A percentile compares a stretch with the other conserved stretches of the same genome.
Evolutionary conservation across 2,329 filamentous ascomycete species (phyloP).

Genomic region (Cladophialophora immunda): DNA sequence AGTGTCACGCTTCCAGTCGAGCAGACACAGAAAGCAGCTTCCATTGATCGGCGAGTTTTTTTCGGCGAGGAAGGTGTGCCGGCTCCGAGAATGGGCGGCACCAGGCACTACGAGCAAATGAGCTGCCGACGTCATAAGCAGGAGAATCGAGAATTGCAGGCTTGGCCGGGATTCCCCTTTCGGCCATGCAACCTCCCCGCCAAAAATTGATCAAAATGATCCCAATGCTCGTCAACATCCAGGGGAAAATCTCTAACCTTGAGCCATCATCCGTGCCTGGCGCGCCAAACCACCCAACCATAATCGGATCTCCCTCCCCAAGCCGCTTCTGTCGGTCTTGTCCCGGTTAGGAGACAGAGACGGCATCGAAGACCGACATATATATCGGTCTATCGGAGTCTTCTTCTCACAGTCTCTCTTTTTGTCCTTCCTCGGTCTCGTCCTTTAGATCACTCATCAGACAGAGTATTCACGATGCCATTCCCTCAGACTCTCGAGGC

Average conservation of each 20-base stretch:
- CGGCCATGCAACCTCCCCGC: constrained; percentile 7
- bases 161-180: constrained; percentile 20
- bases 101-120: neutral
- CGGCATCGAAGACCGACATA: neutral
- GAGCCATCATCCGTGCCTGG: neutral
- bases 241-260: neutral
- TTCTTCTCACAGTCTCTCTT: neutral
- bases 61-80: constrained; percentile 22
- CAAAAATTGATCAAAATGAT: neutral
- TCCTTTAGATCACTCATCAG: neutral
- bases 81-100: neutral
- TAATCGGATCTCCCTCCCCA: neutral
- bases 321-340: neutral
- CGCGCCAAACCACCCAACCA: neutral
- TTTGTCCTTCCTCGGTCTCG: neutral
- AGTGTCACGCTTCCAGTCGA: neutral
- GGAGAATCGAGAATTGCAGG: neutral
- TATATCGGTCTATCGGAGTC: neutral
- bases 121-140: constrained; percentile 4
- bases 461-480: constrained; percentile 30
- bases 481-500: constrained; percentile 48
- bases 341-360: neutral
- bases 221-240: neutral
- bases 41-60: constrained; percentile 11
- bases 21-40: constrained; percentile 1